Evolutionary conservation across 495 filamentous ascomycete genomes (phyloP).

Genomic region (Hypoxylon rickii): DNA sequence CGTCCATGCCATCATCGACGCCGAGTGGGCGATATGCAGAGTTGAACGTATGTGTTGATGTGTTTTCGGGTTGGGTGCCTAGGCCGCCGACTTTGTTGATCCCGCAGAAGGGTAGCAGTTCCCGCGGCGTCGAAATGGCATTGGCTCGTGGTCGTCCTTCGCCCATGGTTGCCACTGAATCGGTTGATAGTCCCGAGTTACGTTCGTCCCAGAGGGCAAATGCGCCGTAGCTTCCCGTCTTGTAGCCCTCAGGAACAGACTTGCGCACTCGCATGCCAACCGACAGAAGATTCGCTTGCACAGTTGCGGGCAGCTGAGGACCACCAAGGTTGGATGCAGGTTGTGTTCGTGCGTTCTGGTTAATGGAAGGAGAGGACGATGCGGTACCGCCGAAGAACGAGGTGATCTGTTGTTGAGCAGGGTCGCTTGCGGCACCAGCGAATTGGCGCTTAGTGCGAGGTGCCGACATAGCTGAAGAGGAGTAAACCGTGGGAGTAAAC

Average conservation of each 20-base stretch:
- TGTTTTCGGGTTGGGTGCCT: slow-evolving; percentile 45
- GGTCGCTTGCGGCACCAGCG: slow-evolving; percentile 55
- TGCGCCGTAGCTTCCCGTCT: slow-evolving; percentile 63
- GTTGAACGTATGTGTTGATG: neutral
- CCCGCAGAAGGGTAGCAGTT: slow-evolving; percentile 78
- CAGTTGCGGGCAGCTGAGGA: slow-evolving; percentile 59
- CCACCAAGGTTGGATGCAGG: slow-evolving; percentile 18
- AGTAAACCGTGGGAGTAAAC: neutral
- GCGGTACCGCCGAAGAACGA: slow-evolving; percentile 47
- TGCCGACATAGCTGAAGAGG: slow-evolving; percentile 42
- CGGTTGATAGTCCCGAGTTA: neutral
- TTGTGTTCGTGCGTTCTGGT: slow-evolving; percentile 2
- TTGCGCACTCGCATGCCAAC: slow-evolving; percentile 95
- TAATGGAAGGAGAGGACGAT: slow-evolving; percentile 6
- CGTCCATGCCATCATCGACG: slow-evolving; percentile 15
- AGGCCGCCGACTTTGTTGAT: slow-evolving; percentile 66
- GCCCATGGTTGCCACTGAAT: slow-evolving; percentile 18
- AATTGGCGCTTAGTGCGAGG: slow-evolving; percentile 56
- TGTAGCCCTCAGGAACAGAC: slow-evolving; percentile 88
- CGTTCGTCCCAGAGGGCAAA: slow-evolving; percentile 51
- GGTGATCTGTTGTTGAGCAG: slow-evolving; percentile 54
- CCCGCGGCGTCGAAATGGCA: slow-evolving; percentile 43
- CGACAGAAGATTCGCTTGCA: slow-evolving; percentile 78
- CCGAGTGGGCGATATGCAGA: slow-evolving; percentile 14
- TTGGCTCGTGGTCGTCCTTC: slow-evolving; percentile 38